Evolutionary conservation across 768 basidiomycete species (phyloP).

Genomic region (Tylopilus plumbeoviolaceoides): DNA sequence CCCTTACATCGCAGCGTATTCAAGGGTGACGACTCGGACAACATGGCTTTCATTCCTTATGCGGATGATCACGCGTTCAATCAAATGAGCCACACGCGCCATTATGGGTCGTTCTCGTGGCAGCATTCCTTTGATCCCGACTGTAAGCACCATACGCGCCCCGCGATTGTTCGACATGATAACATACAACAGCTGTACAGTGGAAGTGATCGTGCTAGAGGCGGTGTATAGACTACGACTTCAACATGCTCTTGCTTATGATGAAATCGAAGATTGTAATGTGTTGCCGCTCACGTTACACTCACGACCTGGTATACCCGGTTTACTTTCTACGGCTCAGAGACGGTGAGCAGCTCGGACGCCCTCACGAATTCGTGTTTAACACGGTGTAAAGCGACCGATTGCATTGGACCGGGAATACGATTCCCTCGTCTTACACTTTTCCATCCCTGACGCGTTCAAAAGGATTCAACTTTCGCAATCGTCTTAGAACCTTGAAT

Average conservation of each 20-base stretch:
- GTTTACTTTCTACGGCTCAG: constrained; percentile 23
- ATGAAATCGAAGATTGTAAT: constrained; percentile 45
- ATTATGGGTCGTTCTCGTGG: constrained; percentile 52
- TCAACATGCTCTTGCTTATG: constrained; percentile 35
- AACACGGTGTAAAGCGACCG: constrained; percentile 28
- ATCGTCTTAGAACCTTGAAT: constrained; percentile 34
- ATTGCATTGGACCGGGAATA: constrained; percentile 25
- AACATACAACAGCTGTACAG: constrained; percentile 27
- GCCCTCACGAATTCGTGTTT: constrained; percentile 18
- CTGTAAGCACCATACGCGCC: constrained; percentile 28
- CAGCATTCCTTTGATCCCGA: constrained; percentile 39
- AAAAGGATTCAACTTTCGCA: constrained; percentile 17
- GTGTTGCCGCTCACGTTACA: constrained; percentile 41
- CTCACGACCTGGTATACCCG: constrained; percentile 22
- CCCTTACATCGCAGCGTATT: constrained; percentile 45
- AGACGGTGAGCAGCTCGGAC: constrained; percentile 21
- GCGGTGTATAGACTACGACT: constrained; percentile 40
- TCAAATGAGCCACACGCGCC: constrained; percentile 32
- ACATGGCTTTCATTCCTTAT: constrained; percentile 59
- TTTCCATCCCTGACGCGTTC: constrained; percentile 3
- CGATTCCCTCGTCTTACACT: constrained; percentile 17
- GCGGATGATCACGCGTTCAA: constrained; percentile 58
- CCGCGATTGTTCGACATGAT: constrained; percentile 14
- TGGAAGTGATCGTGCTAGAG: constrained; percentile 50
- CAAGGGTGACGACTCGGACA: constrained; percentile 54